Base-by-base conservation (phyloP, 2,329 filamentous ascomycete species). In the Diaporthe caulivora region DNA sequence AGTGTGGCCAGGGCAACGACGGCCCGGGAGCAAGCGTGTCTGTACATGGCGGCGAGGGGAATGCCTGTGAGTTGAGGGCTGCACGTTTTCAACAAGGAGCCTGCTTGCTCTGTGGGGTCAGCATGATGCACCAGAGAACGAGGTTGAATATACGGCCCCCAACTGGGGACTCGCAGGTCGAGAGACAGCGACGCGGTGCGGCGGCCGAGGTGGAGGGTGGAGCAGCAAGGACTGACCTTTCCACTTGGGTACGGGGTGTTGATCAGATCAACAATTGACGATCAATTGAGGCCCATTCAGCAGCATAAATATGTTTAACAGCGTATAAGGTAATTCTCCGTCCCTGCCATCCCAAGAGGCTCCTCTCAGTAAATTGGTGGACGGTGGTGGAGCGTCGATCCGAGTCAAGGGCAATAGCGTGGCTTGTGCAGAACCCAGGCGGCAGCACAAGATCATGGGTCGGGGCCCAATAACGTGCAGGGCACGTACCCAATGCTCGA, bases 1-100 rank as follows among this genome's bases (percentile, higher is more conserved):
- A 79, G 47, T 72, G 73, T 58, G 37, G 72, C 54, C n/a, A 79
- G 44, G 72, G 65, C 75, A 57, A 78, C 34, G 58, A 62, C 64
- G 34, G 74, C 78, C 77, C 72, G 47, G 29, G 70, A 37, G 24
- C 29, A 68, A 24, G 71, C 47, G 55, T 73, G 42, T 55, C 51
- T 17, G 57, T 60, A 62, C 68, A 73, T 62, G 60, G 18, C 62
- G 67, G 47, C 29, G 49, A 65, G n/a, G 37, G 37, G 40, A 62
- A 31, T 57, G 62, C 47, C 17, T 44, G 24, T 17, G 15, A 15
- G 34, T 40, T 18, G 24, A 54, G 53, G 29, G 57, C 47, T 67
- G 58, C 8, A 15, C 6, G 42, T 64, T 34, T n/a, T 24, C 34
- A 53, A 64, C 44, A 29, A 34, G 47, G n/a, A 44, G 51, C 26